Evolutionary conservation across 495 filamentous ascomycete genomes (phyloP), one percentile per base, ranked within the genome.

Genomic region (Hyphodiscus hymeniophilus): DNA sequence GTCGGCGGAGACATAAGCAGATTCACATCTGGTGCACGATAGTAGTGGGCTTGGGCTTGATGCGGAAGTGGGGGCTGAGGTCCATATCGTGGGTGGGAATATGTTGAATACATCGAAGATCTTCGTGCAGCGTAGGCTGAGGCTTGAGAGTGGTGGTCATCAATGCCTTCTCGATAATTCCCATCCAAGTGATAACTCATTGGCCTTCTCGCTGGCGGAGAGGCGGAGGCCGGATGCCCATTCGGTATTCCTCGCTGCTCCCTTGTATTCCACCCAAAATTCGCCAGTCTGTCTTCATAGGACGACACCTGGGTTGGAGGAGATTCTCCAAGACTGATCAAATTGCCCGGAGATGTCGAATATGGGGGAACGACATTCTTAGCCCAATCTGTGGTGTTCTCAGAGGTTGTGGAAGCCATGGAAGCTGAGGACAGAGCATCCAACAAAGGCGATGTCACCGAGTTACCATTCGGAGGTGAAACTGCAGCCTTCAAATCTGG

Each of bases 41-140:
- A 76, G 52, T 76, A 76, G 52, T 89, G 83, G 7, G 87, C 69
- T 63, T 94, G 89, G 0, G 84, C 80, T 43, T 87, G 76, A 65
- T 94, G 88, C 6, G 88, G 88, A 16, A 82, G 76, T 26, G 87
- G 86, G n/a, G 80, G 80, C 26, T 81, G 72, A 10, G 41, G 41
- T 4, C 41, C 41, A 30, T 43, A 43, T 11, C 41, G 41, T 11
- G 34, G 12, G 6, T 67, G 65, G 13, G 59, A 62, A 35, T 66
- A 60, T 24, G 74, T 75, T 3, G 78, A 79, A 51, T 79, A 77
- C 73, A 81, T 76, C 16, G 77, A 81, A 45, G 75, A 72, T 53
- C 79, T 66, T 36, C 75, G 60, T 17, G 60, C 57, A 15, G 61
- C 66, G 6, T 67, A 66, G 13, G 71, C 59, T 6, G 67, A 64